A percentile compares a stretch with the other conserved stretches of the same genome.
Conservation (phyloP, 805 yeast genomes). For the Scheffersomyces spartinae region DNA sequence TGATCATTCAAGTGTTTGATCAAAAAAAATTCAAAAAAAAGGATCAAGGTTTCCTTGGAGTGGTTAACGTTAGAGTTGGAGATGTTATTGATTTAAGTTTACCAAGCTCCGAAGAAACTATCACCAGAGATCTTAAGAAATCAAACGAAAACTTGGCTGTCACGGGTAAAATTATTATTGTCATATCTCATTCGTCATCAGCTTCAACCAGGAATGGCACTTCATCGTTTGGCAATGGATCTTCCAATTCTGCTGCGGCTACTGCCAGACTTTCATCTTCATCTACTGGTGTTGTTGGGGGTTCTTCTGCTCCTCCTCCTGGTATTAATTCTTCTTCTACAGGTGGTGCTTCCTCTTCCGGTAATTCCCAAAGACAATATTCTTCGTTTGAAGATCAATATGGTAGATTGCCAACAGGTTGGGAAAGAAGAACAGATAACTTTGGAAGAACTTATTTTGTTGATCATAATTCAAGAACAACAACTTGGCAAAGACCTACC, state of each 20-base stretch:
- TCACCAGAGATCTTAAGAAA: constrained; percentile 83
- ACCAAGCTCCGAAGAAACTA: constrained; percentile 59
- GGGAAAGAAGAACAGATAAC: constrained; percentile 98
- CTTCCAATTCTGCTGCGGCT: constrained; percentile 9
- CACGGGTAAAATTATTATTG: constrained; percentile 83
- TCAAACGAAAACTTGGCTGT: constrained; percentile 88
- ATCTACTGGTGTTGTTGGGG: constrained; percentile 11
- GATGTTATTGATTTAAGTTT: constrained; percentile 67
- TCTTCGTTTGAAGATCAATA: constrained; percentile 95
- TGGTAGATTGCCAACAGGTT: constrained; percentile 95
- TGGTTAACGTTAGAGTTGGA: constrained; percentile 80
- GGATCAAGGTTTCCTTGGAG: constrained; percentile 97
- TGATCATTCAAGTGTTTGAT: constrained; percentile 91
- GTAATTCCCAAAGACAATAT: constrained; percentile 43
- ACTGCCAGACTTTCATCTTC: constrained; percentile 5
- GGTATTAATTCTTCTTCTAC: constrained; percentile 12
- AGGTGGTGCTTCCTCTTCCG: constrained; percentile 6
- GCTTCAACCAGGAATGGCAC: constrained; percentile 3
- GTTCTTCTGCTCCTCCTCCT: constrained; percentile 10
- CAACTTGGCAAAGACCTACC: constrained; percentile 98
- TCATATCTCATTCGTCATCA: constrained; percentile 36
- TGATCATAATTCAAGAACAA: constrained; percentile 93
- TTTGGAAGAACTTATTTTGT: constrained; percentile 96
- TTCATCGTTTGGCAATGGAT: constrained; percentile 5
- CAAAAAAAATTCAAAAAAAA: constrained; percentile 95